Conservation (phyloP, 176 grass and related monocot species). For the Otatea glauca region DNA sequence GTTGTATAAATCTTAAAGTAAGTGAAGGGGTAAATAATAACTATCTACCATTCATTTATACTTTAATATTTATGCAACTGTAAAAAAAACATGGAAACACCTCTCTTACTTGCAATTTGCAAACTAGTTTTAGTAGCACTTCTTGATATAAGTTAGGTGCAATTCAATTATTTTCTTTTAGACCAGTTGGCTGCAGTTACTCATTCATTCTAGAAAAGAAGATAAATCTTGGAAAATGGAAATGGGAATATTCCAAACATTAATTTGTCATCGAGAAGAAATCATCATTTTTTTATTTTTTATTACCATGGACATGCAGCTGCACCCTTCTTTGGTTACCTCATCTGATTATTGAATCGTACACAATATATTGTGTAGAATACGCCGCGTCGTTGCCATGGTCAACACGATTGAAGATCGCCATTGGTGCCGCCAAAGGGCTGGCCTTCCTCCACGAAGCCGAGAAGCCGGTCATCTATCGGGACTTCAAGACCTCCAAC, state of each 20-base stretch:
- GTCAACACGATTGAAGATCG: conserved; percentile 91
- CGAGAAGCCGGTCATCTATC: conserved; percentile 88
- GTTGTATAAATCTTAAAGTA: too few relatives aligned
- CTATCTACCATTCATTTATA: too few relatives aligned
- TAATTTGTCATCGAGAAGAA: not conserved
- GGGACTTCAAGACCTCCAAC: conserved; percentile 98
- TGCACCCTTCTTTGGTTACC: not conserved
- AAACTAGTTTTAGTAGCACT: too few relatives aligned
- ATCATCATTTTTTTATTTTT: too few relatives aligned
- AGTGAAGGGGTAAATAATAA: too few relatives aligned
- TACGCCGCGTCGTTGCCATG: conserved; percentile 79
- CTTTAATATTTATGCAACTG: too few relatives aligned
- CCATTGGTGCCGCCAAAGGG: conserved; percentile 80
- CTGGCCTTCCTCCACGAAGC: conserved; percentile 89
- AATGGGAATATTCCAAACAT: conserved; percentile 10
- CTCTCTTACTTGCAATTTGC: too few relatives aligned
- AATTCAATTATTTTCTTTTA: not conserved
- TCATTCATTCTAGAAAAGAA: not conserved
- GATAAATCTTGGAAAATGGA: not conserved
- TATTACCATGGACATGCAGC: not conserved
- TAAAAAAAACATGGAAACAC: too few relatives aligned
- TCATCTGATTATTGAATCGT: conserved; percentile 4
- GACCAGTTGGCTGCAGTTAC: conserved; percentile 6
- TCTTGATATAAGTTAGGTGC: not conserved
- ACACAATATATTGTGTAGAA: conserved; percentile 43